Base-by-base conservation (phyloP, 73 alveolate genomes). In the Durusdinium trenchii region DNA sequence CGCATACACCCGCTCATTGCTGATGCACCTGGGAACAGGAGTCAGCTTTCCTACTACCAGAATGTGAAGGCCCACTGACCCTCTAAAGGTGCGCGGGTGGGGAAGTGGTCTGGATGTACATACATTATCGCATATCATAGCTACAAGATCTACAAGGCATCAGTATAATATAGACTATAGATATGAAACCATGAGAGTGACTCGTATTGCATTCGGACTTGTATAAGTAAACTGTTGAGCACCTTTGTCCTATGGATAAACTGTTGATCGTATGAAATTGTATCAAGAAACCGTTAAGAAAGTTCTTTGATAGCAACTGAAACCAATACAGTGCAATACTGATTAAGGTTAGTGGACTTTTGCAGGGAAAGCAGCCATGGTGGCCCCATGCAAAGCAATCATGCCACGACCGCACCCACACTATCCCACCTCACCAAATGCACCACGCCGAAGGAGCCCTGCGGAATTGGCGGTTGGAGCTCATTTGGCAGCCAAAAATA, bases 371-470 rank as follows among this genome's bases (percentile, higher is more conserved):
- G n/a, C n/a, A n/a, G 73, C 1, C 30, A 23, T 60, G 30, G 7
- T 60, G 32, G 18, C 30, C 73, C 73, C 18, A 23, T 60, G n/a
- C 73, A 60, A 69, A 4, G 83, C 47, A 69, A 12, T 14, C 83
- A 69, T 12, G 83, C 12, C 20, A 57, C 38, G 20, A 26, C 18
- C 45, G 45, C 20, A 12, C 1, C 47, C 12, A 20, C 36, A 23
- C 38, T 69, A 6, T 4, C 57, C 43, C 16, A 73, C 96, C 96
- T 67, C 78, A 91, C 98, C 57, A 91, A 36, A 76, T 91, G 98
- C 90, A 91, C 98, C 35, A 89, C 71, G 62, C 98, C 98, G 36
- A 91, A 91, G 76, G 90, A 76, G 43, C 98, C 98, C 98, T 90
- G 69, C 38, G 38, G 47, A 32, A 2, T 16, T 23, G 86, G 46